Conservation (phyloP, 2,329 filamentous ascomycete genomes). For the Trichoderma sp. region DNA sequence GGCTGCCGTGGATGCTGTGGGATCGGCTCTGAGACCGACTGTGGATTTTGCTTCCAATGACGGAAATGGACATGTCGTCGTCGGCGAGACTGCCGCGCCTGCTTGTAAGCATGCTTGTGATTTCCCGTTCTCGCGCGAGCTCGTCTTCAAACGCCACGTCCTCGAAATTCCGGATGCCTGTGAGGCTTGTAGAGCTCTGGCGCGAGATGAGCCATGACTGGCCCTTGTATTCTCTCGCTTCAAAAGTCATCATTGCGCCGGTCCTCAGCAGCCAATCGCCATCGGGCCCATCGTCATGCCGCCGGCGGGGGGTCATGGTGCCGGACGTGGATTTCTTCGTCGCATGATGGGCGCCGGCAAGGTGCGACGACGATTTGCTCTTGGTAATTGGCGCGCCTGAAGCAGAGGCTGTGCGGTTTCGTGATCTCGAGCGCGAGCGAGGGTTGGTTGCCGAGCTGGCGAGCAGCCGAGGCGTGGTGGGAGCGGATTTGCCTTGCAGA, state of each 20-base stretch:
- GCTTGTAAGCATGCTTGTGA: conserved; percentile 51
- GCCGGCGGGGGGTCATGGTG: conserved; percentile 40
- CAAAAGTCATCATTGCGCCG: conserved; percentile 62
- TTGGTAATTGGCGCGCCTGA: conserved; percentile 50
- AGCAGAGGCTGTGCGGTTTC: conserved; percentile 45
- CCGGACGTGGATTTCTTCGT: conserved; percentile 34
- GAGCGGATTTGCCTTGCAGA: conserved; percentile 62
- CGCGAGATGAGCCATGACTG: conserved; percentile 69
- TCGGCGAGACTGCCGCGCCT: conserved; percentile 48
- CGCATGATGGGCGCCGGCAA: conserved; percentile 37
- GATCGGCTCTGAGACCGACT: conserved; percentile 47
- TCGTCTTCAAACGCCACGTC: conserved; percentile 56
- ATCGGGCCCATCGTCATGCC: conserved; percentile 48
- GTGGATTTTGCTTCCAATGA: conserved; percentile 47
- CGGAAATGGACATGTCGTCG: conserved; percentile 42
- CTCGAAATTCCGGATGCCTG: conserved; percentile 53
- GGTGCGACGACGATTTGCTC: conserved; percentile 64
- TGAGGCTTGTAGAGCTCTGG: conserved; percentile 64
- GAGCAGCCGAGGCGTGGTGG: conserved; percentile 64
- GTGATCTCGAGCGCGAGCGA: conserved; percentile 49
- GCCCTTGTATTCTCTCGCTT: conserved; percentile 67
- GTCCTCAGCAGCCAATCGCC: conserved; percentile 67
- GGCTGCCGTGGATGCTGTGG: conserved; percentile 38
- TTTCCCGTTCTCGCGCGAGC: conserved; percentile 52
- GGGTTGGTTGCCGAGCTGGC: conserved; percentile 54